A percentile compares a stretch with the other conserved stretches of the same genome.
Evolutionary conservation across 192 early-diverging fungal genomes (phyloP).

Genomic region (Allomyces macrogynus): DNA sequence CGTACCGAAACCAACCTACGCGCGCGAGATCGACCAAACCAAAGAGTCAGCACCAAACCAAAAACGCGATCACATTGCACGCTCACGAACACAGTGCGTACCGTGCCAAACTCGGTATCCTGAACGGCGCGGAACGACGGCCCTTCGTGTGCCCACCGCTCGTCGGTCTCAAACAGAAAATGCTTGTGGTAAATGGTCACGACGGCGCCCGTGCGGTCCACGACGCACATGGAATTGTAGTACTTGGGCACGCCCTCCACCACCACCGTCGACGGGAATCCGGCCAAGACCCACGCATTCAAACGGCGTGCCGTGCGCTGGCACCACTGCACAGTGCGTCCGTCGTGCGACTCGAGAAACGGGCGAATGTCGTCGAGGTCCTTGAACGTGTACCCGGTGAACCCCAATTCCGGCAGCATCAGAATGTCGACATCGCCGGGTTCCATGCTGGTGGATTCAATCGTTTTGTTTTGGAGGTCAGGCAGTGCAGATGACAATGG

Average conservation of each 20-base stretch:
- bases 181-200: slow-evolving; percentile 25
- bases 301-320: slow-evolving; percentile 8
- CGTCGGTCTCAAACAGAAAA: slow-evolving; percentile 23
- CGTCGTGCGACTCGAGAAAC: slow-evolving; percentile 10
- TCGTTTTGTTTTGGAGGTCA: background rate
- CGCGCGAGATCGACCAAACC: too few species aligned
- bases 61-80: too few species aligned
- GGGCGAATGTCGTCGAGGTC: slow-evolving; percentile 10
- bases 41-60: too few species aligned
- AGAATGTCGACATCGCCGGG: slow-evolving; percentile 12
- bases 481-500: background rate
- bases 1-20: too few species aligned
- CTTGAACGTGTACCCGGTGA: slow-evolving; percentile 23
- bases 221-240: slow-evolving; percentile 19
- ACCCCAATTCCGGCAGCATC: slow-evolving; percentile 26
- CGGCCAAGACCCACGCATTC: slow-evolving; percentile 16
- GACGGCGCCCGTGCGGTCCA: slow-evolving; percentile 8
- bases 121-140: slow-evolving; percentile 7
- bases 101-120: background rate
- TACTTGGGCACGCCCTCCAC: background rate
- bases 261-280: slow-evolving; percentile 11
- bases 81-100: background rate
- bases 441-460: background rate
- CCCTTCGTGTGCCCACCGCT: slow-evolving; percentile 22
- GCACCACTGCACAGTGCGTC: slow-evolving; percentile 15